These are phyloP conservation scores for Sungouiozyma ichnusensis DNA, from an alignment of 805 yeast genomes.

Conservation along the genomic window DNA sequence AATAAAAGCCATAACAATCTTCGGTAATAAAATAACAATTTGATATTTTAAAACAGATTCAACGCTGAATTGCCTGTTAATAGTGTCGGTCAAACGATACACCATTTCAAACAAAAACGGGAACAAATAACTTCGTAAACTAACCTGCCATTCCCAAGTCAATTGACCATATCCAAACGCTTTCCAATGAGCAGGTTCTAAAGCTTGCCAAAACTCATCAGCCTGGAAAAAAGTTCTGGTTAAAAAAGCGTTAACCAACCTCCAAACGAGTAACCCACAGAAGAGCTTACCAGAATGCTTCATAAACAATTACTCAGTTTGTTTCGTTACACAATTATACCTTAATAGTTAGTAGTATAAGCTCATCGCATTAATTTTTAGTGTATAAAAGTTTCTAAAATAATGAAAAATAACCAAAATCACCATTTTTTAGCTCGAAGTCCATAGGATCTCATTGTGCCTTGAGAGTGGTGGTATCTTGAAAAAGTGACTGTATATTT, in stretches of 20 bases:
- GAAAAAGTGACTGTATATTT: no score
- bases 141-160: constrained; percentile 91
- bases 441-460: background rate
- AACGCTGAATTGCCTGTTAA: background rate
- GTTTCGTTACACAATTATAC: no score
- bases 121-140: constrained; percentile 67
- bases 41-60: constrained; percentile 30
- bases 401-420: no score
- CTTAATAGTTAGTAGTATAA: background rate
- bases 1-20: constrained; percentile 53
- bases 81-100: constrained; percentile 8
- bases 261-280: constrained; percentile 28
- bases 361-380: background rate
- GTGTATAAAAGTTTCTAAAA: no score
- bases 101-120: constrained; percentile 53
- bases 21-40: constrained; percentile 46
- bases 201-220: constrained; percentile 86
- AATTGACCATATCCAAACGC: constrained; percentile 72
- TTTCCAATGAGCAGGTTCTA: constrained; percentile 79
- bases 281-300: constrained; percentile 1
- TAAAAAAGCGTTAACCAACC: constrained; percentile 54
- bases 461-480: background rate
- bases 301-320: no score
- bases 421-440: no score
- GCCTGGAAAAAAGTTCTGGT: constrained; percentile 82